Evolutionary conservation across 305 asterid genomes (phyloP), one percentile per base, ranked within the genome.

Genomic region (Solanum hybrid): DNA sequence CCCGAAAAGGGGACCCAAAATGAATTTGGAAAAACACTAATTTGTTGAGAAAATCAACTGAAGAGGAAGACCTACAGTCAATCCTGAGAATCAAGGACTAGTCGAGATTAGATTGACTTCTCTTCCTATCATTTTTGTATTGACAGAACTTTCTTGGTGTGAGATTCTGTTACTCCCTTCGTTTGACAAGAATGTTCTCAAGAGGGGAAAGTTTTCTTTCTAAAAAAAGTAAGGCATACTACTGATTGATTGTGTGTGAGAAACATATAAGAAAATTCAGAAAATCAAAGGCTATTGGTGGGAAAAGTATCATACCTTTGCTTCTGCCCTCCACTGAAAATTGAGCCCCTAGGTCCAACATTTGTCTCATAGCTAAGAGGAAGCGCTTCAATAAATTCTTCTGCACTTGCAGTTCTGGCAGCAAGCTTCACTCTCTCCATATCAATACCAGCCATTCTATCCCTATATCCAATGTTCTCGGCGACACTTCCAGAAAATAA

Each of bases 331-430:
- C 99, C 99, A 90, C 99, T 96, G 88, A 97, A 93, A 87, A 90
- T 92, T 75, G 99, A 94, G 79, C 99, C 99, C 92, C 98, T 91
- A 31, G 99, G 99, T 82, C 98, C 99, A 75, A 96, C 96, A 88
- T 78, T 89, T 86, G 98, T 92, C 87, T 91, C 94, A 91, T 96
- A 97, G 91, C 91, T 93, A 90, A 94, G 90, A 36, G 98, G 96
- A 87, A 97, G 96, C 51, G 91, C 87, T 90, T 91, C 90, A 32
- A 97, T 94, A 93, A 96, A 97, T 91, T 94, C 99, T 82, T 94
- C 96, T 7, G 99, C 99, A 92, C 96, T 95, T 89, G 99, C 98
- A 81, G 94, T 94, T 95, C 91, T 93, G 80, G 99, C 98, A n/a
- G 99, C 98, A 86, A 92, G 90, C 92, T 93, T 90, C 73, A 96